These are phyloP conservation scores for Thielaviopsis musarum DNA, from an alignment of 2,329 filamentous ascomycete genomes.

Conservation along the genomic window DNA sequence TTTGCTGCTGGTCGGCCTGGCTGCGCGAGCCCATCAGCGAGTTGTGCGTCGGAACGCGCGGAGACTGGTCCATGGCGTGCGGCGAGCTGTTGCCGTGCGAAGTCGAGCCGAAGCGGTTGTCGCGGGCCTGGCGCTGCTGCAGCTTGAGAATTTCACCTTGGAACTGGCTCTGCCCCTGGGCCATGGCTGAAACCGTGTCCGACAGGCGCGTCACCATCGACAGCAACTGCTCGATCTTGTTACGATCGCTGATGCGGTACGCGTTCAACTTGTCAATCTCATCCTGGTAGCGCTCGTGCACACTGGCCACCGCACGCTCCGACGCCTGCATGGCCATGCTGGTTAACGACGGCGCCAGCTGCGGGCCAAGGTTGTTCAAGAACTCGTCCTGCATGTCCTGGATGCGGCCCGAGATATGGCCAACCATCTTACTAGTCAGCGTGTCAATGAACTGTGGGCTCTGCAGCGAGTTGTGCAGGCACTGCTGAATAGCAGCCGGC, in stretches of 20 bases:
- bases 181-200: slow-evolving; percentile 54
- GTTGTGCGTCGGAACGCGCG: slow-evolving; percentile 13
- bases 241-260: slow-evolving; percentile 32
- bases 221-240: slow-evolving; percentile 59
- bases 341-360: slow-evolving; percentile 49
- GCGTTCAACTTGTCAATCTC: slow-evolving; percentile 33
- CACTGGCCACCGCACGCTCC: slow-evolving; percentile 48
- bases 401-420: slow-evolving; percentile 42
- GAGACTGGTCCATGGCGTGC: slow-evolving; percentile 11
- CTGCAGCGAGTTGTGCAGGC: slow-evolving; percentile 47
- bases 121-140: slow-evolving; percentile 19
- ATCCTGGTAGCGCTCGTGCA: slow-evolving; percentile 44
- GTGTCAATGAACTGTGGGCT: slow-evolving; percentile 55
- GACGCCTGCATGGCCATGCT: slow-evolving; percentile 48
- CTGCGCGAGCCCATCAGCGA: slow-evolving; percentile 13
- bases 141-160: slow-evolving; percentile 47
- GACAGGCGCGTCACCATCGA: slow-evolving; percentile 48
- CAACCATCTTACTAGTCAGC: slow-evolving; percentile 25
- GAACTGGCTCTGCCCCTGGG: slow-evolving; percentile 48
- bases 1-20: slow-evolving; percentile 21
- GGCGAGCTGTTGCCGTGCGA: slow-evolving; percentile 11
- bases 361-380: slow-evolving; percentile 39
- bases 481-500: slow-evolving; percentile 47
- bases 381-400: slow-evolving; percentile 56
- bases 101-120: slow-evolving; percentile 10